Percentiles rank a stretch among this genome's conserved stretches.
Evolutionary conservation across 2,329 filamentous ascomycete genomes (phyloP).

Genomic region (Penicillium expansum): DNA sequence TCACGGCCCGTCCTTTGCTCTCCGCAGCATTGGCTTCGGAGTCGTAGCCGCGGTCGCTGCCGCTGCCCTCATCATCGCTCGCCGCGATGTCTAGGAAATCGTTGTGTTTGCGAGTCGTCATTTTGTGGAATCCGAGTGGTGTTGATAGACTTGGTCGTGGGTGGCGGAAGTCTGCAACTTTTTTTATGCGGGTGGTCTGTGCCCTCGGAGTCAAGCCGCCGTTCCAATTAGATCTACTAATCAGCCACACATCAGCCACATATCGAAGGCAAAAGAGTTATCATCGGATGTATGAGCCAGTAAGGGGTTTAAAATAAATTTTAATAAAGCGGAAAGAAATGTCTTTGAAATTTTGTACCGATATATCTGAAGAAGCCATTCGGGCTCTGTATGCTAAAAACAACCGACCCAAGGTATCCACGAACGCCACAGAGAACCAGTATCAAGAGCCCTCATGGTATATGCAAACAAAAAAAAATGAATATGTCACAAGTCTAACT

Average conservation of each 20-base stretch:
- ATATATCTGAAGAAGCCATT: constrained; percentile 14
- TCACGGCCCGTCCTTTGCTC: constrained; percentile 38
- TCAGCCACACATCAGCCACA: not conserved
- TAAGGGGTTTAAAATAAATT: not conserved
- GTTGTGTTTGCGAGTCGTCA: constrained; percentile 41
- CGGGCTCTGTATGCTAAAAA: constrained; percentile 16
- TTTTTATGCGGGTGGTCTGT: constrained; percentile 18
- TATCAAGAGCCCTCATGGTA: constrained; percentile 13
- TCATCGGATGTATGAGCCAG: not conserved
- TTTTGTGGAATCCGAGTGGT: constrained; percentile 15
- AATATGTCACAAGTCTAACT: not conserved
- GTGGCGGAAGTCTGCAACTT: constrained; percentile 3
- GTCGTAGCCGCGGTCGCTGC: constrained; percentile 42
- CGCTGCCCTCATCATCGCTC: constrained; percentile 37
- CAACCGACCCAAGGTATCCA: constrained; percentile 11
- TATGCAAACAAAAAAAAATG: constrained; percentile 5
- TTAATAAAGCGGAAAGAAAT: not conserved
- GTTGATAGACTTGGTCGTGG: not conserved
- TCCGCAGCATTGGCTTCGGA: constrained; percentile 44
- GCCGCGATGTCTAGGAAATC: constrained; percentile 40
- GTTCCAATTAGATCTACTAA: not conserved
- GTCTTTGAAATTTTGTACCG: not conserved
- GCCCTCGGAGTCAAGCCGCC: not conserved
- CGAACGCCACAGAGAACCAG: constrained; percentile 22
- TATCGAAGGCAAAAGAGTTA: not conserved